Base-by-base conservation (phyloP, 805 yeast species). In the Tanozyma kutaoensis region DNA sequence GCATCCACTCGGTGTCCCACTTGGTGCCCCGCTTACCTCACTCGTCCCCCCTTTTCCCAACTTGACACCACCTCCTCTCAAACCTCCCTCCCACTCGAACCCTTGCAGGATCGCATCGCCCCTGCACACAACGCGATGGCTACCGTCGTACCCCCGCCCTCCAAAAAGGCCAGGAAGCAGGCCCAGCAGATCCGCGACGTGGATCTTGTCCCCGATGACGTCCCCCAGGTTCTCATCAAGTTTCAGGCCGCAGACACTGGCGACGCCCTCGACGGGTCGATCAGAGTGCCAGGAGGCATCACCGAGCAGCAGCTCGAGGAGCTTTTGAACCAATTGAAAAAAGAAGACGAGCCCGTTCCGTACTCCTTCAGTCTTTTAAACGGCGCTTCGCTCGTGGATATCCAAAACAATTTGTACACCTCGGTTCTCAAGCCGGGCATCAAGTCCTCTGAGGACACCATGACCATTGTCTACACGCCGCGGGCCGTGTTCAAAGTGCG, bases 211-310 rank as follows among this genome's bases (percentile, higher is more conserved):
- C 95, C 96, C 2, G 59, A 48, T 1, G 88, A 82, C 43, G 53
- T 86, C 14, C 95, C 96, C 14, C 73, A 84, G 58, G 95, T 88
- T 15, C 65, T 85, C 28, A 72, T 88, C 31, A 78, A 75, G 48
- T 85, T 88, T 50, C 88, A 84, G 50, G 95, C 97, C 2, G 72
- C 93, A 8, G 97, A 86, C 43, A 74, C 95, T 6, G 96, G 95
- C 27, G 93, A 80, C 34, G 55, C 72, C 3, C 66, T 79, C 14
- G 95, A 95, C 8, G 82, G 88, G 4, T 74, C 82, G 10, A 55
- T 86, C 25, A 69, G 96, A 46, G 94, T 91, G 5, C 98, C 97
- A 3, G 96, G 95, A 12, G 76, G 70, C 15, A 75, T 84, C 31
- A 69, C 78, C 3, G 93, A 81, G 39, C 69, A 72, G 39, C 96